A percentile compares a stretch with the other conserved stretches of the same genome.
These are phyloP conservation scores for Leishmania major DNA, from an alignment of 208 protist genomes.

Conservation along the genomic window DNA sequence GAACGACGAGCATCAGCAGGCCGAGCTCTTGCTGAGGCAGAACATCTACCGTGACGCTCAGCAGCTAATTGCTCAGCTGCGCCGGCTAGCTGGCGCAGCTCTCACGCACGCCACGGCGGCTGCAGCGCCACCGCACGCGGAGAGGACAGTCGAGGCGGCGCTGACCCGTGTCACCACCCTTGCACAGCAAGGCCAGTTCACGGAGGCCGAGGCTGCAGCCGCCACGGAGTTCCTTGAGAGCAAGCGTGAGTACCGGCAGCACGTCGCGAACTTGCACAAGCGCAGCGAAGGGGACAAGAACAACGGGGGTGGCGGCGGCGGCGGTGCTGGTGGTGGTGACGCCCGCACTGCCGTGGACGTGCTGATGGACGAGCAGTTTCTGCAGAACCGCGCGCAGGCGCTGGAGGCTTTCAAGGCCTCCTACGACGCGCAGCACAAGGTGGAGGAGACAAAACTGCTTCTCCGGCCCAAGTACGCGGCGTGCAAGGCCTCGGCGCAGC, in stretches of 20 bases:
- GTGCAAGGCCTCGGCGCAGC: slow-evolving; percentile 67
- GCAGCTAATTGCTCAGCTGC: slow-evolving; percentile 15
- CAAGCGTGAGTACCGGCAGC: slow-evolving; percentile 50
- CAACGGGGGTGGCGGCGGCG: neutral
- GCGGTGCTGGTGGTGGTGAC: slow-evolving; percentile 32
- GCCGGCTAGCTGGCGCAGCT: neutral
- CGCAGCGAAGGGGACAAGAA: neutral
- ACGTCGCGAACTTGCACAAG: slow-evolving; percentile 31
- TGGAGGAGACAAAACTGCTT: slow-evolving; percentile 75
- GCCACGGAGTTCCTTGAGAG: slow-evolving; percentile 53
- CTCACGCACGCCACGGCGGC: neutral
- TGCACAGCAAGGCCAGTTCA: slow-evolving; percentile 38
- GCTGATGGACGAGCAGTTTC: slow-evolving; percentile 70
- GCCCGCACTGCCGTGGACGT: slow-evolving; percentile 30
- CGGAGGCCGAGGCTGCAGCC: slow-evolving; percentile 42
- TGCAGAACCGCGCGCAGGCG: slow-evolving; percentile 77
- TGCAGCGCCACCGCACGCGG: neutral
- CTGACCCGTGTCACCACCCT: slow-evolving; percentile 32
- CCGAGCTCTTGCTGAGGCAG: slow-evolving; percentile 11
- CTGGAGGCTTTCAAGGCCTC: slow-evolving; percentile 89
- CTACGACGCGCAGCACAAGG: slow-evolving; percentile 72
- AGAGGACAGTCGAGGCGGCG: slow-evolving; percentile 11
- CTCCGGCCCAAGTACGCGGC: slow-evolving; percentile 67
- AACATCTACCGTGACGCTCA: slow-evolving; percentile 19
- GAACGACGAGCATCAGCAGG: neutral